Conservation (phyloP, 2,329 filamentous ascomycete species). For the Claviceps sp. region DNA sequence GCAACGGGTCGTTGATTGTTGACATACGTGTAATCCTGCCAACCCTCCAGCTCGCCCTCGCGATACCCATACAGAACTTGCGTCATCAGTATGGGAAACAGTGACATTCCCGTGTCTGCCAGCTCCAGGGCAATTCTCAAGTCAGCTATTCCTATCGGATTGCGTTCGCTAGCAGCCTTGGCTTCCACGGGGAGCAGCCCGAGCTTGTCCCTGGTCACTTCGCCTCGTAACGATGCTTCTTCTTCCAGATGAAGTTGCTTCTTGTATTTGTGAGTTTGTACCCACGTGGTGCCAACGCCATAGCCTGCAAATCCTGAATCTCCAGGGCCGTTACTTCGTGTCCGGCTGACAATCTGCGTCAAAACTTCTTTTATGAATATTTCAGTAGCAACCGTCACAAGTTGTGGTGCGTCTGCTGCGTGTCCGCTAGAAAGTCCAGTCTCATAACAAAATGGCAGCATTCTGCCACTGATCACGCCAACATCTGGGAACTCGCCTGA, state of each 20-base stretch:
- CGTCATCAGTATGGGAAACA: constrained; percentile 63
- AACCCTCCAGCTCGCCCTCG: constrained; percentile 62
- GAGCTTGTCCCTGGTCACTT: constrained; percentile 58
- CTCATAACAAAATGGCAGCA: constrained; percentile 58
- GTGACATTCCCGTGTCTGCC: constrained; percentile 59
- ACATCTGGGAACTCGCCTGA: constrained; percentile 57
- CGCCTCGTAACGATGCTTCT: constrained; percentile 56
- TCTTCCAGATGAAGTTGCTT: constrained; percentile 66
- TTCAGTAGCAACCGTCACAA: constrained; percentile 52
- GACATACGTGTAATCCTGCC: constrained; percentile 44
- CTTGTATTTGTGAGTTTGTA: constrained; percentile 69
- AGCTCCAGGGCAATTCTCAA: constrained; percentile 63
- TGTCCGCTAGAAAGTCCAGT: constrained; percentile 48
- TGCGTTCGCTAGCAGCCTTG: constrained; percentile 58
- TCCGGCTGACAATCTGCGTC: constrained; percentile 49
- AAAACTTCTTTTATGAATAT: constrained; percentile 55
- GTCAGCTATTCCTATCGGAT: constrained; percentile 64
- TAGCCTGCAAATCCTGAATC: constrained; percentile 48
- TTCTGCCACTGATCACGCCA: constrained; percentile 47
- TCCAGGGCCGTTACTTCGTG: constrained; percentile 50
- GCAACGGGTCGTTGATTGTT: constrained; percentile 21
- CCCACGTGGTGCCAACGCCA: constrained; percentile 52
- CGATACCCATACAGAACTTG: constrained; percentile 57
- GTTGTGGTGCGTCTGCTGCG: constrained; percentile 44
- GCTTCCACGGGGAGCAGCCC: constrained; percentile 72